Evolutionary conservation across 345 rosid genomes (phyloP).

Genomic region (Bretschneidera sinensis): DNA sequence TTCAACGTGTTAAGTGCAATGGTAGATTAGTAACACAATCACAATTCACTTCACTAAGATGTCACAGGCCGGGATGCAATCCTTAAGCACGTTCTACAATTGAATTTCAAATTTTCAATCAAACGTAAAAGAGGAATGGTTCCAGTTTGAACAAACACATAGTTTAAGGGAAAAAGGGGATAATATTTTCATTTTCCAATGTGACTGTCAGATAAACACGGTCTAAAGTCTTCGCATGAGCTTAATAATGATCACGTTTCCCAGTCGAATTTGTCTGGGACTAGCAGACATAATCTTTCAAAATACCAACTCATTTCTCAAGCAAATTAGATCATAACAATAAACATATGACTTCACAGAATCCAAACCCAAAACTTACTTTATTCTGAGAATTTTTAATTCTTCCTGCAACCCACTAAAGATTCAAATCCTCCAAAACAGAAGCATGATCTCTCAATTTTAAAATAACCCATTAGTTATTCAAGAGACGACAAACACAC

Average conservation of each 20-base stretch:
- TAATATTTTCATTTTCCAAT: slow-evolving; percentile 7
- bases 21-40: too few species aligned
- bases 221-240: not conserved
- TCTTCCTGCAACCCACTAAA: not conserved
- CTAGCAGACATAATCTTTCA: slow-evolving; percentile 20
- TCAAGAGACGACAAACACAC: slow-evolving; percentile 10
- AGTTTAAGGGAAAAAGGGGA: not conserved
- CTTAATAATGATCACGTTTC: slow-evolving; percentile 6
- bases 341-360: slow-evolving; percentile 17
- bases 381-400: not conserved
- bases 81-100: not conserved
- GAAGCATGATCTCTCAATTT: slow-evolving; percentile 22
- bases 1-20: not conserved
- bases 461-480: slow-evolving; percentile 5
- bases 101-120: too few species aligned
- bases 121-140: too few species aligned
- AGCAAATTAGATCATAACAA: slow-evolving; percentile 12
- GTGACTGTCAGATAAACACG: not conserved
- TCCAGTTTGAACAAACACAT: too few species aligned
- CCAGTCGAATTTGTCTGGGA: slow-evolving; percentile 22
- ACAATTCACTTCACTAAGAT: slow-evolving; percentile 2
- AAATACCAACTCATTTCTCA: slow-evolving; percentile 22
- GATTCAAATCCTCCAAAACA: slow-evolving; percentile 29
- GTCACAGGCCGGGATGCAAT: too few species aligned
- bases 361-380: slow-evolving; percentile 17